Evolutionary conservation across 108 stramenopile genomes (phyloP), one percentile per base, ranked within the genome.

Genomic region (Cyclotella atomus): DNA sequence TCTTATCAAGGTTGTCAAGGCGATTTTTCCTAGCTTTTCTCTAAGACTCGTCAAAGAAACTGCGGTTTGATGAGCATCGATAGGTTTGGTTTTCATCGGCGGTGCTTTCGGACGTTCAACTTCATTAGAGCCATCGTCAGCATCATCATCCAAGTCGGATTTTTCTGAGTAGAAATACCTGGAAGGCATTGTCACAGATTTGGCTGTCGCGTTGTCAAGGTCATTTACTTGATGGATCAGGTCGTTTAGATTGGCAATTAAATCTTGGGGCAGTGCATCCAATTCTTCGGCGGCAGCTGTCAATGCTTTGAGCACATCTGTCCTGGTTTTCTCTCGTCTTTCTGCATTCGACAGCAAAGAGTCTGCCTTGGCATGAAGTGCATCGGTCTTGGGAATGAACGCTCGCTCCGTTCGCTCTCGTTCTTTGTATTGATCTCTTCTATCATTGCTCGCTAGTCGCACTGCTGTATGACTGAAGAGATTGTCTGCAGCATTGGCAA

Each of bases 251-350:
- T 52, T 55, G 19, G 62, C 59, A 57, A 56, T 63, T 34, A 79
- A 55, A 34, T 79, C 77, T 49, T 71, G 69, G 17, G 77, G 77
- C 45, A 79, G 28, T 27, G 71, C 71, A 65, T 79, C 77, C 35
- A 79, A 45, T 63, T 79, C 77, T 45, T 79, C 77, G 49, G 63
- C 27, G 23, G 77, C 70, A 17, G 77, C 70, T 29, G 71, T 72
- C 77, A 79, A 32, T 32, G 70, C 47, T 34, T 79, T 60, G 15
- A 79, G 71, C 17, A 79, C 64, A 34, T 79, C 77, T 55, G 59
- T 63, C 2, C 77, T 69, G 16, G 38, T 64, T 47, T 54, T 65
- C 2, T 69, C 46, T 17, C 77, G 28, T 33, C 41, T 45, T 49
- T 35, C 43, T 32, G 71, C 55, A 61, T 79, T 52, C 32, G 44